Conservation (phyloP, 306 rosid species). For the Echinosophora koreensis region DNA sequence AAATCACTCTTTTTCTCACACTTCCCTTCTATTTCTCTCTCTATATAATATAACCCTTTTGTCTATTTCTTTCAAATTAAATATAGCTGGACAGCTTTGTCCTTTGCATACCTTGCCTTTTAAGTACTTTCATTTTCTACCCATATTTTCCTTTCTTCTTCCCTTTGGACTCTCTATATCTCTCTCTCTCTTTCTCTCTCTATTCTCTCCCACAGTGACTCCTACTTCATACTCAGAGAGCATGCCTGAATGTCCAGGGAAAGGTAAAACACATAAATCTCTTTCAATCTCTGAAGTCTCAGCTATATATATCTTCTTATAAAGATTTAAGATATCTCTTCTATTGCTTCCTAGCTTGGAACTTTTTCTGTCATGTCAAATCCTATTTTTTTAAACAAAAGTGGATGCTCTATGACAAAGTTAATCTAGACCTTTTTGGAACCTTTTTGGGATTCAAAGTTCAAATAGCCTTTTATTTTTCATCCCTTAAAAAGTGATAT, state of each 20-base stretch:
- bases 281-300: slow-evolving; percentile 22
- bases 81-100: slow-evolving; percentile 56
- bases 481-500: background rate
- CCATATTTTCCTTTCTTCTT: slow-evolving; percentile 59
- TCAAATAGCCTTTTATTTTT: background rate
- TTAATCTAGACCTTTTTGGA: background rate
- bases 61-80: slow-evolving; percentile 49
- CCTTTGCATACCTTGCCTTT: slow-evolving; percentile 77
- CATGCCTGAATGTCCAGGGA: slow-evolving; percentile 99
- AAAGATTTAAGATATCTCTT: background rate
- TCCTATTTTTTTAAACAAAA: slow-evolving; percentile 16
- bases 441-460: slow-evolving; percentile 15
- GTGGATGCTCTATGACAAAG: background rate
- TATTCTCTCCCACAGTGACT: slow-evolving; percentile 49
- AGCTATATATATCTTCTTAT: background rate
- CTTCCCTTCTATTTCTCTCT: slow-evolving; percentile 17
- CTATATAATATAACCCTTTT: background rate
- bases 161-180: slow-evolving; percentile 35
- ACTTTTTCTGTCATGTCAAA: slow-evolving; percentile 28
- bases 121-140: slow-evolving; percentile 66
- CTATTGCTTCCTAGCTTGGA: slow-evolving; percentile 5
- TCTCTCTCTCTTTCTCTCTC: slow-evolving; percentile 31
- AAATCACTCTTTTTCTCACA: slow-evolving; percentile 9
- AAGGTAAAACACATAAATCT: slow-evolving; percentile 65
- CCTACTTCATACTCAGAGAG: slow-evolving; percentile 63